Evolutionary conservation across 2,329 filamentous ascomycete genomes (phyloP), one percentile per base, ranked within the genome.

Genomic region (Leptographium procerum): DNA sequence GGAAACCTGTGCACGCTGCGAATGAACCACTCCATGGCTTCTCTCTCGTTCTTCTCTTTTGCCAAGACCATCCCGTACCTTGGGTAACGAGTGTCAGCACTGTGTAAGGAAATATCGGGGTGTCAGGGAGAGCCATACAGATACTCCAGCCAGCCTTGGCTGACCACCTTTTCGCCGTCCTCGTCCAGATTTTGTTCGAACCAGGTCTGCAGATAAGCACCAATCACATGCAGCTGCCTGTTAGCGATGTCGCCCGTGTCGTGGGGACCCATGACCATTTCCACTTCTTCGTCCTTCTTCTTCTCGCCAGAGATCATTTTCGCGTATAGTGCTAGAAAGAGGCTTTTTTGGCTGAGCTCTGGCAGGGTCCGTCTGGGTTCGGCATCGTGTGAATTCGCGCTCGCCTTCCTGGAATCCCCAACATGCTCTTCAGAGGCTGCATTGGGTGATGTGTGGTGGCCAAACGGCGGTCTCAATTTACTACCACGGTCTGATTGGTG

Each of bases 271-370:
- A 97, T 84, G 55, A 99, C 89, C 88, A 96, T 96, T 73, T 99
- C 94, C 26, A 89, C 90, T 59, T 97, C 92, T 71, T 99, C 94
- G 66, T 96, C 89, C 71, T 92, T 96, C 63, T 89, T 85, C 77
- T 97, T 96, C 76, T 99, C 94, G 1, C 94, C 94, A 0, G 91
- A 88, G 63, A 97, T 82, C 68, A 91, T 91, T 68, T 92, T 95
- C 51, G 94, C 89, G 67, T 99, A 99, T 4, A 97, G 76, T 0
- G 91, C 88, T 13, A 99, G 78, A 68, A 99, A 99, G 24, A 97
- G 73, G 56, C 92, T 91, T 72, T 92, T 95, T 70, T 96, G 91
- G 69, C 91, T 96, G 56, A 96, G 69, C 56, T 72, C 73, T 2
- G 83, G 83, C 19, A 84, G 65, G 2, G 67, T 63, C 8, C 68